Conservation (phyloP, 2,329 filamentous ascomycete genomes). For the Diaporthe sp. region DNA sequence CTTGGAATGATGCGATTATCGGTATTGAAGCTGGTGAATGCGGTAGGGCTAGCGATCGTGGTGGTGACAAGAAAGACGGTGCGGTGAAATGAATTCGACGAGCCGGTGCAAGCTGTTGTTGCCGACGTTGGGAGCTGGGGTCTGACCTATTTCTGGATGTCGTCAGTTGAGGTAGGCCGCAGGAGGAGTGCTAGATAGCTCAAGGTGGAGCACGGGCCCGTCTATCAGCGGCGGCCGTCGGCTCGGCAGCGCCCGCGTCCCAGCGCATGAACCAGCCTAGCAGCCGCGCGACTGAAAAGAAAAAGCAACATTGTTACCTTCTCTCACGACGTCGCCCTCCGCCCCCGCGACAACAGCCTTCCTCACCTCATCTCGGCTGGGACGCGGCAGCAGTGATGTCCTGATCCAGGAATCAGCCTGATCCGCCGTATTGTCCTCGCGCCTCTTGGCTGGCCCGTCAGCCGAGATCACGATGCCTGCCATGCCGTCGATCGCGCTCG, state of each 20-base stretch:
- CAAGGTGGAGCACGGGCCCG: slow-evolving; percentile 31
- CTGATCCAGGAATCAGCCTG: slow-evolving; percentile 22
- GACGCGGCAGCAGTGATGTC: slow-evolving; percentile 35
- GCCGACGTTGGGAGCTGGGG: neutral
- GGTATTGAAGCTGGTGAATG: neutral
- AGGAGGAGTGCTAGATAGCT: neutral
- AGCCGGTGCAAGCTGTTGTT: neutral
- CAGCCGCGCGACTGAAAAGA: slow-evolving; percentile 33
- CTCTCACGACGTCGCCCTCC: slow-evolving; percentile 26
- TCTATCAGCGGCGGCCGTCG: slow-evolving; percentile 6
- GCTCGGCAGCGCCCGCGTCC: slow-evolving; percentile 34
- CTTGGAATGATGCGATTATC: neutral
- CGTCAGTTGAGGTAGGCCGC: slow-evolving; percentile 48
- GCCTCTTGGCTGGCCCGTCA: slow-evolving; percentile 24
- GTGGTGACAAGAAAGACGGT: slow-evolving; percentile 26
- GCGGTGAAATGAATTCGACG: neutral
- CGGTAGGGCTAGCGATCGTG: slow-evolving; percentile 1
- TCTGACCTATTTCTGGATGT: slow-evolving; percentile 54
- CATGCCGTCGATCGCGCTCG: slow-evolving; percentile 37
- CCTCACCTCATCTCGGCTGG: slow-evolving; percentile 22
- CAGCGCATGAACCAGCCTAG: slow-evolving; percentile 33
- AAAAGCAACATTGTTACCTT: slow-evolving; percentile 29
- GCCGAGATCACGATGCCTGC: slow-evolving; percentile 34
- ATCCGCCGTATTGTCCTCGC: slow-evolving; percentile 12
- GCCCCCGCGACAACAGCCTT: slow-evolving; percentile 4